Percentiles rank a stretch among this genome's conserved stretches.
These are phyloP conservation scores for Chaetomiaceae sp. DNA, from an alignment of 2,329 filamentous ascomycete species.

Conservation along the genomic window DNA sequence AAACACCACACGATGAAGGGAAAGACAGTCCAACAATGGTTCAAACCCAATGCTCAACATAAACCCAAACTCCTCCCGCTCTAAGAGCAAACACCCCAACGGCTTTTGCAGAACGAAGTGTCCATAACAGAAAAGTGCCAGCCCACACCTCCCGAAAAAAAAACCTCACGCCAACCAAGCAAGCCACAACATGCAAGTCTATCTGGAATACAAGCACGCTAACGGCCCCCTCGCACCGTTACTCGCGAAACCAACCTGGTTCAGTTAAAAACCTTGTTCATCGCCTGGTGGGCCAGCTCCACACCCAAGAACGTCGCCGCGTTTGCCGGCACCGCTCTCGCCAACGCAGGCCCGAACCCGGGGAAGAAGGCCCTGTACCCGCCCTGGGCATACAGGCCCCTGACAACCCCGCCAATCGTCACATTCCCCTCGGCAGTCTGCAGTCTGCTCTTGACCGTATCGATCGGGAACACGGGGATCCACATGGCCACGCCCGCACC, in stretches of 20 bases:
- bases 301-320: constrained; percentile 90
- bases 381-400: constrained; percentile 75
- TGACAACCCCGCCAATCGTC: constrained; percentile 73
- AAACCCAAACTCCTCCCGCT: constrained; percentile 13
- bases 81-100: background rate
- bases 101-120: constrained; percentile 8
- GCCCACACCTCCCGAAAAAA: background rate
- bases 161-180: background rate
- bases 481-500: constrained; percentile 96
- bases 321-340: constrained; percentile 91
- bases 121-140: background rate
- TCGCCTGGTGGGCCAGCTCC: constrained; percentile 76
- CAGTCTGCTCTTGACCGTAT: constrained; percentile 90
- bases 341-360: constrained; percentile 86
- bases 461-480: constrained; percentile 96
- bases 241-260: no score
- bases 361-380: constrained; percentile 95
- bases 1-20: background rate
- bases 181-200: background rate
- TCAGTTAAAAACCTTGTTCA: constrained; percentile 64
- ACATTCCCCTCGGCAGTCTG: constrained; percentile 87
- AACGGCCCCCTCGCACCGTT: no score
- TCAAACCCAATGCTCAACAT: constrained; percentile 1
- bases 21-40: background rate
- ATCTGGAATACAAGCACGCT: background rate